These are phyloP conservation scores for Carex parvula DNA, from an alignment of 176 grass and related monocot genomes.

Conservation along the genomic window DNA sequence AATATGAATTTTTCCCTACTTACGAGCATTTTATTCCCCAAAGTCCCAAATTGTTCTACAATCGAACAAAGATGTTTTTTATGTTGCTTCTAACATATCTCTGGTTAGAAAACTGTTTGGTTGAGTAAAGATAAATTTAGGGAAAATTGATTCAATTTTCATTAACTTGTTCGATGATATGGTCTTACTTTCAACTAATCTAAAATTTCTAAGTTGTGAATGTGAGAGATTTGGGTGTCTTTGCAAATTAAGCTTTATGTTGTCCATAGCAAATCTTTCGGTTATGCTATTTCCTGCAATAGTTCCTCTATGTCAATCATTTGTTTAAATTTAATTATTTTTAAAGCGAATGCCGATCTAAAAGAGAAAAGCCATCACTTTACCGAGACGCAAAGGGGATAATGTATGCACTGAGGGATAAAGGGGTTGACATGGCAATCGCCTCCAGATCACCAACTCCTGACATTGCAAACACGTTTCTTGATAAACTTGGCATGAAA, in stretches of 20 bases:
- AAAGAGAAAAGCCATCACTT: constrained; percentile 67
- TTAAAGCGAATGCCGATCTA: constrained; percentile 80
- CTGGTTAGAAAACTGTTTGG: not conserved
- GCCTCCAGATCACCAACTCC: constrained; percentile 79
- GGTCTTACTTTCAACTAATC: not conserved
- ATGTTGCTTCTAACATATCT: not conserved
- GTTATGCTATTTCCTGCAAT: not conserved
- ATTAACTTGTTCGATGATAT: not conserved
- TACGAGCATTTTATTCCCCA: not conserved
- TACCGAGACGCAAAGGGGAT: constrained; percentile 84
- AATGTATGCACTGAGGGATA: constrained; percentile 87
- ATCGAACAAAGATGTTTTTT: not conserved
- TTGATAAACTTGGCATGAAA: constrained; percentile 68
- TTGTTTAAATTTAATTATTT: not conserved
- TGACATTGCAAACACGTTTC: constrained; percentile 75
- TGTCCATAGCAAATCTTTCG: not conserved
- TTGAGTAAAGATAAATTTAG: not conserved
- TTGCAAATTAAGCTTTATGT: not conserved
- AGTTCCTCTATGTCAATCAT: not conserved
- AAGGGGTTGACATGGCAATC: constrained; percentile 80
- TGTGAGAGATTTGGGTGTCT: not conserved
- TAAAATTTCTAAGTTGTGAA: not conserved
- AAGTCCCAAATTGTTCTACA: not conserved
- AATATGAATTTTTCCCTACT: not conserved
- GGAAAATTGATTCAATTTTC: not conserved